phyloP scores from a whole-genome alignment of 768 basidiomycete species.

The Tremella yokohamensis region DNA sequence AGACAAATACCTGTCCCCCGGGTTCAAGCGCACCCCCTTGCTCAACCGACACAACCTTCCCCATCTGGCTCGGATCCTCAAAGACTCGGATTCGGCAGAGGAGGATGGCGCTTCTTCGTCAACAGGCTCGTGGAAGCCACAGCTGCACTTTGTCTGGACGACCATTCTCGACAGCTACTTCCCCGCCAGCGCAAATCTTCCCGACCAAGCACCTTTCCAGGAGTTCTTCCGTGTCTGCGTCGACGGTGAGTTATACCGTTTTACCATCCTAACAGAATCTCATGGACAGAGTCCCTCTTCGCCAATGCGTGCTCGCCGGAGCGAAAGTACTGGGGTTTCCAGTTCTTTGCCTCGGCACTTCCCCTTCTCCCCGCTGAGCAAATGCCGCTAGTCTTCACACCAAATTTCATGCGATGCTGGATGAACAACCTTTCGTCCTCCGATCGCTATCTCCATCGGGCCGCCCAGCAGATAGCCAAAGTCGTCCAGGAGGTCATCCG shows the following conservation, averaged over 20 bases:
- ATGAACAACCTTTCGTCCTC: slow-evolving; percentile 87
- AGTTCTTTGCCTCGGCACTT: slow-evolving; percentile 76
- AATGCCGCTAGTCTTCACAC: slow-evolving; percentile 83
- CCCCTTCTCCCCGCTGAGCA: slow-evolving; percentile 63
- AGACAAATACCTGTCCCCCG: slow-evolving; percentile 63
- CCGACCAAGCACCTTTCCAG: slow-evolving; percentile 64
- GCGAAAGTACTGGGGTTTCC: slow-evolving; percentile 95
- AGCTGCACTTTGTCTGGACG: slow-evolving; percentile 89
- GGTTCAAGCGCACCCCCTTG: slow-evolving; percentile 71
- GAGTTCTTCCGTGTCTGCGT: slow-evolving; percentile 90
- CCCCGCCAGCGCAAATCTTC: slow-evolving; percentile 50
- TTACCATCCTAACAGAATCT: not conserved
- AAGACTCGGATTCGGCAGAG: slow-evolving; percentile 61
- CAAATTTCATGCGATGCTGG: slow-evolving; percentile 94
- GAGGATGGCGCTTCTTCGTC: slow-evolving; percentile 57
- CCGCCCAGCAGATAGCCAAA: slow-evolving; percentile 73
- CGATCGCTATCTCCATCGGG: slow-evolving; percentile 85
- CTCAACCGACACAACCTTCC: slow-evolving; percentile 70
- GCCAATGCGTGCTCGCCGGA: slow-evolving; percentile 75
- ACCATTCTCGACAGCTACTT: slow-evolving; percentile 73
- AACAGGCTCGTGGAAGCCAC: slow-evolving; percentile 70
- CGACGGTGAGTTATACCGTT: slow-evolving; percentile 62
- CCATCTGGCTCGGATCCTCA: slow-evolving; percentile 70
- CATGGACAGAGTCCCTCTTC: slow-evolving; percentile 72
- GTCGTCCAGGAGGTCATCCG: slow-evolving; percentile 73